Percentiles rank a stretch among this genome's conserved stretches.
phyloP scores from a whole-genome alignment of 768 basidiomycete genomes.

The Phylloporus sp. region DNA sequence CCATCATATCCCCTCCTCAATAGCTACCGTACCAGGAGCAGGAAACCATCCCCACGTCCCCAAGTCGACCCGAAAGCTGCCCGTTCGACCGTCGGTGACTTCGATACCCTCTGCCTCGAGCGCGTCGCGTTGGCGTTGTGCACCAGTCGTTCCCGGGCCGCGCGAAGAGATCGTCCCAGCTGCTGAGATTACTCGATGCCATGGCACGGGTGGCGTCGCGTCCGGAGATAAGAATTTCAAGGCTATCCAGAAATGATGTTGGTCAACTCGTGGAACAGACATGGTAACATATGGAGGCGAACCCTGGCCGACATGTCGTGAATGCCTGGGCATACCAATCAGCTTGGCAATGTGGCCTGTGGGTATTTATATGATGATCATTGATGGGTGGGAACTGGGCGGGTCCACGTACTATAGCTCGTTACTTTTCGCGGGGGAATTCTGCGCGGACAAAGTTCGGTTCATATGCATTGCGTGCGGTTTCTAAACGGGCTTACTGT shows the following conservation, averaged over 20 bases:
- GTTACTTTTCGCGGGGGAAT: slow-evolving; percentile 69
- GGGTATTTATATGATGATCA: too few relatives aligned
- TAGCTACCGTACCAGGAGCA: slow-evolving; percentile 21
- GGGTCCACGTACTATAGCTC: slow-evolving; percentile 53
- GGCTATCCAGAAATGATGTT: too few relatives aligned
- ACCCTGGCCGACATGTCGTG: slow-evolving; percentile 84
- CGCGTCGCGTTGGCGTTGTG: slow-evolving; percentile 66
- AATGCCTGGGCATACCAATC: slow-evolving; percentile 72
- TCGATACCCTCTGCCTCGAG: slow-evolving; percentile 81
- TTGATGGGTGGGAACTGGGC: too few relatives aligned
- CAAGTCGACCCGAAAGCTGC: slow-evolving; percentile 56
- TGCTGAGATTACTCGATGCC: slow-evolving; percentile 73
- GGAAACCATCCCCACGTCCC: slow-evolving; percentile 67
- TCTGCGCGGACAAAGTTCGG: slow-evolving; percentile 9
- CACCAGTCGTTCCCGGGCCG: slow-evolving; percentile 78
- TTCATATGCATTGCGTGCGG: neutral
- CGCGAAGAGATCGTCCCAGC: slow-evolving; percentile 75
- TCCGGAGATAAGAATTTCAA: slow-evolving; percentile 66
- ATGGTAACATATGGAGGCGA: slow-evolving; percentile 6
- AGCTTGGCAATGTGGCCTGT: slow-evolving; percentile 79
- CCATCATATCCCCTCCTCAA: too few relatives aligned
- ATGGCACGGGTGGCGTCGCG: slow-evolving; percentile 64
- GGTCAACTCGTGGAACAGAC: neutral
- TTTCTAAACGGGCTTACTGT: slow-evolving; percentile 24
- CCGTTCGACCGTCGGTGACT: slow-evolving; percentile 52